A percentile compares a stretch with the other conserved stretches of the same genome.
These are phyloP conservation scores for Galeopsis tetrahit DNA, from an alignment of 257 asterid genomes.

Conservation along the genomic window DNA sequence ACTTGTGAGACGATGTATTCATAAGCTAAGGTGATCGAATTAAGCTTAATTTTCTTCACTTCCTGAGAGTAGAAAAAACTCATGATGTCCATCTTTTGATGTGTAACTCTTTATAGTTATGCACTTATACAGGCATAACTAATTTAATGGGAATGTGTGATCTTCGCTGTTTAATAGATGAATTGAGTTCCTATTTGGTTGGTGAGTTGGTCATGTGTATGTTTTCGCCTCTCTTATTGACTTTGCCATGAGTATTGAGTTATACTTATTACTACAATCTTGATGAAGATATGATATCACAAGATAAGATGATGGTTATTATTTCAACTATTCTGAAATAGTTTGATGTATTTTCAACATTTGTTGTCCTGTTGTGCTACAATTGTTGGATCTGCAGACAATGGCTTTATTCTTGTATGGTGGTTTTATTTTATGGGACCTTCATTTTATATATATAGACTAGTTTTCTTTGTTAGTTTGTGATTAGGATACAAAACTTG, in stretches of 20 bases:
- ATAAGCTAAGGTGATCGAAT: neutral
- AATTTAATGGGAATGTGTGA: no score
- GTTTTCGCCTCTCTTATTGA: no score
- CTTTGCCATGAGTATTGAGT: neutral
- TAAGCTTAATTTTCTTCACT: neutral
- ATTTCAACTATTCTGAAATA: neutral
- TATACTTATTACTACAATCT: conserved; percentile 13
- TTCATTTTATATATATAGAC: neutral
- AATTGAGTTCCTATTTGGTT: no score
- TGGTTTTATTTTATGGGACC: no score
- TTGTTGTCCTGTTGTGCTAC: neutral
- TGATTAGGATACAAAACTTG: neutral
- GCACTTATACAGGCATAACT: no score
- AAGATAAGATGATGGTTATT: conserved; percentile 8
- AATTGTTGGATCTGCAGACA: conserved; percentile 6
- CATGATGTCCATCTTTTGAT: no score
- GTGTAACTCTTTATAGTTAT: no score
- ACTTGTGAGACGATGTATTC: neutral
- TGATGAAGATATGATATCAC: conserved; percentile 1
- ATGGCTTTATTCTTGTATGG: neutral
- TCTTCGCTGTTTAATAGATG: no score
- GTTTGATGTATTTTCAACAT: neutral
- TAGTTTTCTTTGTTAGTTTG: neutral
- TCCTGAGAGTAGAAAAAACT: no score
- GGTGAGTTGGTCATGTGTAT: no score